A percentile compares a stretch with the other conserved stretches of the same genome.
These are phyloP conservation scores for Serendipita indica DNA, from an alignment of 768 basidiomycete species.

Conservation along the genomic window DNA sequence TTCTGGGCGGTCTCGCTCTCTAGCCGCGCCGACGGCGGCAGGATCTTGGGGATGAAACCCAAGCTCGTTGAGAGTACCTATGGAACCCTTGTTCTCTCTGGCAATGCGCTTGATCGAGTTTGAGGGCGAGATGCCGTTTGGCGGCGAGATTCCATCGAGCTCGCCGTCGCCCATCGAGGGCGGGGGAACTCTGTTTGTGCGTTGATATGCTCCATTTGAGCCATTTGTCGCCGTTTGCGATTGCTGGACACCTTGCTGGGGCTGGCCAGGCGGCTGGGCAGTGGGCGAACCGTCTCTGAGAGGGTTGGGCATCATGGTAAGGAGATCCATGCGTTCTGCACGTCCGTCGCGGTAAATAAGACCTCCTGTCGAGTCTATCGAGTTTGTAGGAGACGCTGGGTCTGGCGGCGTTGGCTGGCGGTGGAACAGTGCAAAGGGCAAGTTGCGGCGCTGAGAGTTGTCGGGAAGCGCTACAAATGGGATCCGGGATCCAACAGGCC, in stretches of 20 bases:
- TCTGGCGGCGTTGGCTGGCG: not conserved
- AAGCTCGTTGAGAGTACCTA: conserved; percentile 4
- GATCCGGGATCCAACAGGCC: not conserved
- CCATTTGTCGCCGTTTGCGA: not conserved
- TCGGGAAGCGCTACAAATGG: conserved; percentile 1
- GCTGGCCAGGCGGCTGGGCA: not conserved
- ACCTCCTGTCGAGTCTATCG: not conserved
- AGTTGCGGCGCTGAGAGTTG: not conserved
- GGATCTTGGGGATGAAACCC: not conserved
- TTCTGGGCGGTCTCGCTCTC: not conserved
- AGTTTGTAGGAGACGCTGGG: not conserved
- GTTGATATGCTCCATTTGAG: not conserved
- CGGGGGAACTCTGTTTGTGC: not conserved
- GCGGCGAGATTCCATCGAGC: not conserved
- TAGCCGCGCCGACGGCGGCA: not conserved
- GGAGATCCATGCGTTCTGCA: not conserved
- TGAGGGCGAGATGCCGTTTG: conserved; percentile 4
- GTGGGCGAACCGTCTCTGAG: not conserved
- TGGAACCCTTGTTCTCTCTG: not conserved
- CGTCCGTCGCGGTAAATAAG: not conserved
- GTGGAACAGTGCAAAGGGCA: not conserved
- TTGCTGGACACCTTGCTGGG: not conserved
- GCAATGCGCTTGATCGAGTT: not conserved
- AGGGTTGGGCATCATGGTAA: conserved; percentile 3
- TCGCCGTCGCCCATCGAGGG: not conserved